phyloP scores from a whole-genome alignment of 306 rosid genomes.

The Pueraria montana region DNA sequence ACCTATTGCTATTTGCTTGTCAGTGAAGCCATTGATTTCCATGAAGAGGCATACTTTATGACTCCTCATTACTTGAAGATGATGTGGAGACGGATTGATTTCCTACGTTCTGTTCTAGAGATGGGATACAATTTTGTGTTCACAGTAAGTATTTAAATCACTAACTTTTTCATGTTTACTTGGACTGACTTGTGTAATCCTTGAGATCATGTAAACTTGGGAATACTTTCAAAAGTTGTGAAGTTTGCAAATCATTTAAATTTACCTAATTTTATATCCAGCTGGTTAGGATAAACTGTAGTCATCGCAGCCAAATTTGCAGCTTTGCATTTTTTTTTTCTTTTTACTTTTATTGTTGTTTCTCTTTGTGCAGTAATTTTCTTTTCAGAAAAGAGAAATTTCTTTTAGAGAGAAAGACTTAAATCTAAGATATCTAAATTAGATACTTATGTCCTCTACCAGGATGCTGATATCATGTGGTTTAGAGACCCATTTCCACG shows the following conservation, averaged over 20 bases:
- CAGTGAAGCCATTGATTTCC: conserved; percentile 80
- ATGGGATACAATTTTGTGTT: conserved; percentile 94
- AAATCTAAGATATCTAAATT: conserved; percentile 32
- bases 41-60: conserved; percentile 86
- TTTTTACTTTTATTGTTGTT: conserved; percentile 15
- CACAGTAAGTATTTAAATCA: conserved; percentile 70
- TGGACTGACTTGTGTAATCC: conserved; percentile 21
- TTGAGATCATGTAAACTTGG: background rate
- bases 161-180: conserved; percentile 29
- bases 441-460: conserved; percentile 46
- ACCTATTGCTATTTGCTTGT: conserved; percentile 75
- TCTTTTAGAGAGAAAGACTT: background rate
- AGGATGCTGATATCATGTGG: conserved; percentile 99
- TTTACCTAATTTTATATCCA: background rate
- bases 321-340: background rate
- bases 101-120: conserved; percentile 82
- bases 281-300: conserved; percentile 4
- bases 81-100: conserved; percentile 98
- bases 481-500: conserved; percentile 94
- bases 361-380: background rate
- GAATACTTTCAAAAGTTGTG: conserved; percentile 26
- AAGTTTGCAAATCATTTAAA: conserved; percentile 22
- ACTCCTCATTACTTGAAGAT: conserved; percentile 88
- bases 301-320: conserved; percentile 22
- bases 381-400: background rate